Evolutionary conservation across 1,139 yeast species (phyloP), one percentile per base, ranked within the genome.

Genomic region (Yamadazyma membranifaciens): DNA sequence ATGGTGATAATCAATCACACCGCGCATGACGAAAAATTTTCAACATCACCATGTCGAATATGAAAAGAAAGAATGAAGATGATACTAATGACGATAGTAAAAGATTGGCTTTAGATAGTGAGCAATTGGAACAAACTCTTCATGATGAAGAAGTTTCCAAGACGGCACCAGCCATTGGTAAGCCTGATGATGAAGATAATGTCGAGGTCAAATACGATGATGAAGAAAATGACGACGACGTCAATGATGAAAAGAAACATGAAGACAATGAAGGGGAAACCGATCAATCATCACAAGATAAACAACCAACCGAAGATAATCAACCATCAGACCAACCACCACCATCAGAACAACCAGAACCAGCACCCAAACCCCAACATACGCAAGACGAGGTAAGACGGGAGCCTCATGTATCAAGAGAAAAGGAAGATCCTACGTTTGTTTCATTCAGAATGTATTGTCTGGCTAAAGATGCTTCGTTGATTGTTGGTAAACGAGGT

Each of bases 401-500:
- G 17, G 45, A 42, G 9, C 40, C 40, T 15, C 30, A 24, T 11
- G 40, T 33, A 3, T 9, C 39, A n/a, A 41, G 54, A 36, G 68
- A 43, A 68, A 69, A 41, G 52, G 62, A 44, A 33, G 83, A 80
- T 43, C 80, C 84, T 13, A 78, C 81, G 0, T 79, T 75, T 49
- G 80, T 83, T 6, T 80, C 76, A 50, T 69, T 86, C 55, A 72
- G 95, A 48, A 82, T 87, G 85, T 73, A 82, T 42, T 84, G 91
- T 49, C 75, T 81, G 3, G 84, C 83, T n/a, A 82, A 80, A 49
- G 92, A 87, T 54, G 94, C 95, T 0, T 80, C 86, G 7, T 60
- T 76, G 16, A 71, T 86, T 33, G 92, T 87, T 20, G 95, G 95
- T 1, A 83, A 81, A 50, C 83, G 82, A 42, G 95, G 95, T 10